Base-by-base conservation (phyloP, 345 rosid species). In the Eutrema japonicum region DNA sequence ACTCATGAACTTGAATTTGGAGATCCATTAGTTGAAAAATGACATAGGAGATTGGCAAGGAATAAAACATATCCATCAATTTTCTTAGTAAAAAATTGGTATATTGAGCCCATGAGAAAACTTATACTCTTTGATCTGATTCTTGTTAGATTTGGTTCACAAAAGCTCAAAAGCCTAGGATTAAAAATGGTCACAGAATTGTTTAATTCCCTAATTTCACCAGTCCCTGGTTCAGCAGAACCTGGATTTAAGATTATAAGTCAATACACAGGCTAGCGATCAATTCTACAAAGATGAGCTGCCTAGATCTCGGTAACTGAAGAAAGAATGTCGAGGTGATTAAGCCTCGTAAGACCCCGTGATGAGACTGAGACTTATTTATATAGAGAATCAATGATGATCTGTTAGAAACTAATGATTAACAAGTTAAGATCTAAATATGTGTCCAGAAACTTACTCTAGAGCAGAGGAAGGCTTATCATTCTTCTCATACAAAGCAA, bases 391-490 rank as follows among this genome's bases (percentile, higher is more conserved):
- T 65, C 35, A 29, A 41, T 0, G 10, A 40, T 27, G 2, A 70
- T 18, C 6, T 56, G n/a, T 33, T n/a, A 27, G 6, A 72, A 26
- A 72, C 69, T 32, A 40, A 33, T 22, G 33, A 2, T 18, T 30
- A 41, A 62, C 1, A 42, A 16, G 59, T 30, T 35, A 54, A 18
- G 32, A 32, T 35, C 7, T 42, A 43, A 45, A n/a, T 2, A 55
- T 0, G 27, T 47, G 60, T 49, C 13, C 6, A 69, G 55, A 64
- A 57, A 89, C 98, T 83, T 81, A 91, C 96, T 94, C 98, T 60
- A 85, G 78, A 58, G 96, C 96, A 55, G 97, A 91, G 41, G 92
- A 86, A 68, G 96, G 98, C 73, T 89, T 89, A 77, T 91, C 97
- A 79, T 88, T 85, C 73, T 94, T 92, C 83, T 94, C 98, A 78